Evolutionary conservation across 352 stramenopile genomes (phyloP).

Genomic region (Phytophthora megakarya): DNA sequence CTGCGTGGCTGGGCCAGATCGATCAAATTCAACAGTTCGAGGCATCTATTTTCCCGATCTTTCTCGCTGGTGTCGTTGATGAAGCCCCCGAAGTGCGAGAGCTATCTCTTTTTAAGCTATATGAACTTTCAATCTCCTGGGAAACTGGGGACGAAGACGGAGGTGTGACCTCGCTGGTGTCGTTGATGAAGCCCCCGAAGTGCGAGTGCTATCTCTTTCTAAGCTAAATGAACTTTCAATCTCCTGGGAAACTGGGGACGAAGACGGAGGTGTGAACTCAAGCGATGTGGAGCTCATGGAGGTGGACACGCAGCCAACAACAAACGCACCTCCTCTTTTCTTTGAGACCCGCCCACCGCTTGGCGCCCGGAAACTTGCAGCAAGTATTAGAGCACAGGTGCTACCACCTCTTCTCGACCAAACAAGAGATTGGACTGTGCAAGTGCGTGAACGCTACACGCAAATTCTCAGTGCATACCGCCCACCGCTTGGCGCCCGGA

Average conservation of each 20-base stretch:
- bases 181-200: slow-evolving; percentile 74
- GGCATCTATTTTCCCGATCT: slow-evolving; percentile 63
- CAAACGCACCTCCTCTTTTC: slow-evolving; percentile 40
- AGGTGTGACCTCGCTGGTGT: slow-evolving; percentile 13
- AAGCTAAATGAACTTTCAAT: slow-evolving; percentile 54
- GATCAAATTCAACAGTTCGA: slow-evolving; percentile 66
- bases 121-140: slow-evolving; percentile 57
- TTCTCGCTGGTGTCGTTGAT: slow-evolving; percentile 70
- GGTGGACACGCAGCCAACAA: slow-evolving; percentile 32
- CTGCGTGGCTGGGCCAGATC: slow-evolving; percentile 66
- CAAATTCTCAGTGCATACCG: slow-evolving; percentile 67
- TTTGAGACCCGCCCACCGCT: slow-evolving; percentile 55
- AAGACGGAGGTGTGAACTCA: slow-evolving; percentile 18
- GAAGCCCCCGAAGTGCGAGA: slow-evolving; percentile 69
- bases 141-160: slow-evolving; percentile 32
- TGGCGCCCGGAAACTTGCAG: slow-evolving; percentile 54
- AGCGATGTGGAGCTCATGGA: slow-evolving; percentile 45
- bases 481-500: slow-evolving; percentile 50
- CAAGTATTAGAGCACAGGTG: slow-evolving; percentile 51
- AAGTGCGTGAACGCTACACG: slow-evolving; percentile 76
- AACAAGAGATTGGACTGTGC: slow-evolving; percentile 80
- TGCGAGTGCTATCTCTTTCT: slow-evolving; percentile 43
- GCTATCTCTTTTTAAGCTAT: slow-evolving; percentile 45
- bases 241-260: slow-evolving; percentile 49
- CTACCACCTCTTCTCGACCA: slow-evolving; percentile 68